Evolutionary conservation across 1,284 basidiomycete species (phyloP).

Genomic region (Farysia itapuensis): DNA sequence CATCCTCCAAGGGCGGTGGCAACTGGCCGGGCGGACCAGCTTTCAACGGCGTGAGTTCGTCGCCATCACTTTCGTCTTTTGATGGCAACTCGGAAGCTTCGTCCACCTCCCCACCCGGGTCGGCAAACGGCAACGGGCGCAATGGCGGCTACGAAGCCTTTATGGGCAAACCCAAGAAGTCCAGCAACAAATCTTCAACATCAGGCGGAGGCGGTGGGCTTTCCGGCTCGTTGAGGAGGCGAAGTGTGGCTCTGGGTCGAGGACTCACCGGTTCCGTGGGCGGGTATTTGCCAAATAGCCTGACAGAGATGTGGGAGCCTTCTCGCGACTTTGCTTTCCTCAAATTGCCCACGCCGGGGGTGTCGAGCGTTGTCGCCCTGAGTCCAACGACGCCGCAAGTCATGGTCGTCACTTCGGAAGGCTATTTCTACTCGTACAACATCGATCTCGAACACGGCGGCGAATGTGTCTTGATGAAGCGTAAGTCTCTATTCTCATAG

Average conservation of each 20-base stretch:
- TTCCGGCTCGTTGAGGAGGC: slow-evolving; percentile 61
- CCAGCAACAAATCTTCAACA: slow-evolving; percentile 36
- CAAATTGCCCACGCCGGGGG: slow-evolving; percentile 78
- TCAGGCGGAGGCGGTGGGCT: slow-evolving; percentile 1
- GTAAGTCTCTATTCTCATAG: slow-evolving; percentile 15
- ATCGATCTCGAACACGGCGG: slow-evolving; percentile 96
- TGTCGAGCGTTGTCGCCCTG: slow-evolving; percentile 58
- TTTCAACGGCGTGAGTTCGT: slow-evolving; percentile 1
- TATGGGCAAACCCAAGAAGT: too few species aligned
- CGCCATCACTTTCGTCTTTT: slow-evolving; percentile 7
- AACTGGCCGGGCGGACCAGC: slow-evolving; percentile 20
- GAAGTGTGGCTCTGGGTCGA: slow-evolving; percentile 65
- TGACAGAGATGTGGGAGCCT: slow-evolving; percentile 98
- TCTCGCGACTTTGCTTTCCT: slow-evolving; percentile 90
- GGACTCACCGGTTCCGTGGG: slow-evolving; percentile 68
- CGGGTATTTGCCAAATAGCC: slow-evolving; percentile 82
- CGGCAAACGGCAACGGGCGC: slow-evolving; percentile 5
- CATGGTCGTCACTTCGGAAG: slow-evolving; percentile 94
- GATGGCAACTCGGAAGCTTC: slow-evolving; percentile 11
- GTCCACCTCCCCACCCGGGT: slow-evolving; percentile 10
- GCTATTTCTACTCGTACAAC: slow-evolving; percentile 91
- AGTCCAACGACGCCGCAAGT: slow-evolving; percentile 80
- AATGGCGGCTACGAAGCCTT: slow-evolving; percentile 60
- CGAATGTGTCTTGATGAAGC: slow-evolving; percentile 90
- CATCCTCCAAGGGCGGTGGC: not conserved